These are phyloP conservation scores for Corylus avellana DNA, from an alignment of 306 rosid species.

Conservation along the genomic window DNA sequence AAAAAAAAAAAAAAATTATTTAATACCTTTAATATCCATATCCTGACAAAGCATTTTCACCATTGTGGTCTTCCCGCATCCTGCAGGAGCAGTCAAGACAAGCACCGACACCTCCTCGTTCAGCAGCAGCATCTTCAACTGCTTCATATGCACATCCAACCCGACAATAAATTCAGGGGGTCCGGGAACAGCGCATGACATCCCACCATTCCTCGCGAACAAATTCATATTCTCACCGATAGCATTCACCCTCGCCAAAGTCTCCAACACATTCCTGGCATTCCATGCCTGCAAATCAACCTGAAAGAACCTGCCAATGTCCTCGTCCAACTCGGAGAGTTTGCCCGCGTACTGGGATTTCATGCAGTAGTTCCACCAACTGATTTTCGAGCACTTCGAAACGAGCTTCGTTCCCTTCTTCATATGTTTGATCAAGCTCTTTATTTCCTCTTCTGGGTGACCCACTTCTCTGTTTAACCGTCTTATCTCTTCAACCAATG, in stretches of 20 bases:
- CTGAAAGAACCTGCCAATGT: constrained; percentile 15
- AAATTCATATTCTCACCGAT: not conserved
- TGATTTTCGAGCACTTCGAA: constrained; percentile 28
- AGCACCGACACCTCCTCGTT: constrained; percentile 23
- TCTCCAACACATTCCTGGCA: constrained; percentile 20
- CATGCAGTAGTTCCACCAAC: constrained; percentile 33
- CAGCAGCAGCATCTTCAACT: constrained; percentile 49
- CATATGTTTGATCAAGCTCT: constrained; percentile 17
- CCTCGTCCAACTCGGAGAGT: constrained; percentile 33
- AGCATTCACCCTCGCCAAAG: not conserved
- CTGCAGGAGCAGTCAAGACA: constrained; percentile 49
- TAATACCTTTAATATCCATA: constrained; percentile 41
- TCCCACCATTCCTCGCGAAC: constrained; percentile 5
- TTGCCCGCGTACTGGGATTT: constrained; percentile 30
- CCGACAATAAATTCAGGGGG: constrained; percentile 43
- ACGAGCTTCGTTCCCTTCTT: constrained; percentile 33
- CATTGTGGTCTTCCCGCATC: constrained; percentile 59
- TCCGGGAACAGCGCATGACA: constrained; percentile 34
- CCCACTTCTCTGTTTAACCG: constrained; percentile 26
- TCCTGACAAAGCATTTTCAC: constrained; percentile 49
- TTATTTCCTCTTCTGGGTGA: constrained; percentile 23
- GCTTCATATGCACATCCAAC: constrained; percentile 43
- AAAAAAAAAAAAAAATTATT: not conserved
- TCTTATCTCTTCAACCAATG: constrained; percentile 30
- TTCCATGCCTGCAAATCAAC: constrained; percentile 24